Conservation (phyloP, 192 early-diverging fungal genomes). For the Gamsiella multidivaricata region DNA sequence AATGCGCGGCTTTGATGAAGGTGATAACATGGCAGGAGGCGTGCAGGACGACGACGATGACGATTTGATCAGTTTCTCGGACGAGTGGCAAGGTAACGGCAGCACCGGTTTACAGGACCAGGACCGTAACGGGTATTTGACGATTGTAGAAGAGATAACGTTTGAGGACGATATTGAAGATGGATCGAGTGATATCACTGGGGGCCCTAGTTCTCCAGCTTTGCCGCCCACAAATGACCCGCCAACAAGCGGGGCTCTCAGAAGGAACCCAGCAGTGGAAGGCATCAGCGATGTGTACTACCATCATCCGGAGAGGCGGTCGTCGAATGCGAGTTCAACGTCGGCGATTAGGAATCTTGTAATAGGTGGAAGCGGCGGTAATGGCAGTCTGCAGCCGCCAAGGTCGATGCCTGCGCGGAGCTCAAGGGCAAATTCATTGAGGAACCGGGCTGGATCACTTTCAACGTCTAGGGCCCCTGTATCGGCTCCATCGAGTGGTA, state of each 20-base stretch:
- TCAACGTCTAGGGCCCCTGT: too few relatives aligned
- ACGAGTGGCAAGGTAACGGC: background rate
- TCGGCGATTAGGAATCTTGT: slow-evolving; percentile 6
- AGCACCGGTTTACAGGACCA: background rate
- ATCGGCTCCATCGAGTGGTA: slow-evolving; percentile 1
- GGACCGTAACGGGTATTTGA: background rate
- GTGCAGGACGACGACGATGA: slow-evolving; percentile 42
- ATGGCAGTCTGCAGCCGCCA: background rate
- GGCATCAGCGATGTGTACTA: slow-evolving; percentile 48
- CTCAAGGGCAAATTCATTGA: slow-evolving; percentile 17
- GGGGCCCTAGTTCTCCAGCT: slow-evolving; percentile 16
- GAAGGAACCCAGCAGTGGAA: slow-evolving; percentile 33
- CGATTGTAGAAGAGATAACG: background rate
- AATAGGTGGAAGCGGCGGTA: background rate
- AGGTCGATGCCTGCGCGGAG: slow-evolving; percentile 20
- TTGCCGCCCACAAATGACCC: background rate
- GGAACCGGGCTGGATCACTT: background rate
- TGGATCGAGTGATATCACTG: slow-evolving; percentile 23
- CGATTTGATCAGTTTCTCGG: background rate
- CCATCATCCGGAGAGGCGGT: slow-evolving; percentile 44
- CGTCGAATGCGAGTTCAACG: slow-evolving; percentile 14
- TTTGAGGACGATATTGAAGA: background rate
- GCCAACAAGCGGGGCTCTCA: background rate
- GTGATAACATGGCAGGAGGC: slow-evolving; percentile 46
- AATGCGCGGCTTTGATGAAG: slow-evolving; percentile 25